These are phyloP conservation scores for Oleoguttula mirabilis DNA, from an alignment of 495 filamentous ascomycete species.

Conservation along the genomic window DNA sequence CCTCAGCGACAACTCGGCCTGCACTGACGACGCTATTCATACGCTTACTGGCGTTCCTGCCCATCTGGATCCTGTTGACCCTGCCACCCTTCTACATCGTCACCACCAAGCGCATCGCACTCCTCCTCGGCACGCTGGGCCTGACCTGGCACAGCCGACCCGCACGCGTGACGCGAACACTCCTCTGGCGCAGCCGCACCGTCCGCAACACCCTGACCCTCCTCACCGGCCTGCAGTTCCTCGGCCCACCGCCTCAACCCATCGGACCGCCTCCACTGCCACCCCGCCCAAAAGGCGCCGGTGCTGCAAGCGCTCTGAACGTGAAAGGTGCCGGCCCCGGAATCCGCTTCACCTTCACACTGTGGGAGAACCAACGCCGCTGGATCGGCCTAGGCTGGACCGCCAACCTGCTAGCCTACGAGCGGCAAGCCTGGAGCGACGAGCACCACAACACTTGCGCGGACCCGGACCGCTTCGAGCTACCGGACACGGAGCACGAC, in stretches of 20 bases:
- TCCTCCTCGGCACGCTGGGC: conserved; percentile 65
- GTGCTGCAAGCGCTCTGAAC: conserved; percentile 2
- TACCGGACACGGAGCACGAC: conserved; percentile 75
- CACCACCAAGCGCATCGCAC: conserved; percentile 70
- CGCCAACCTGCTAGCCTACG: conserved; percentile 73
- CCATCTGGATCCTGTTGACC: conserved; percentile 72
- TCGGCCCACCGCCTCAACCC: conserved; percentile 16
- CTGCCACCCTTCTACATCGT: conserved; percentile 74
- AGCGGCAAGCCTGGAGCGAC: conserved; percentile 86
- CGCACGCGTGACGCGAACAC: conserved; percentile 68
- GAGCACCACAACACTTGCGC: conserved; percentile 78
- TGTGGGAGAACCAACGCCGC: conserved; percentile 92
- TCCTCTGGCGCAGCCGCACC: conserved; percentile 76
- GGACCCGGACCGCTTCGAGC: conserved; percentile 65
- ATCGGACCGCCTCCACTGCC: not conserved
- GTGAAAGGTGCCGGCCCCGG: conserved; percentile 33
- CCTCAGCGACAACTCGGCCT: conserved; percentile 83
- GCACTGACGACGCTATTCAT: conserved; percentile 82
- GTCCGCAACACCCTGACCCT: conserved; percentile 54
- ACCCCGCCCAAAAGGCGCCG: conserved; percentile 1
- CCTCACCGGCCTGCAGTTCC: conserved; percentile 68
- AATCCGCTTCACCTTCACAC: conserved; percentile 86
- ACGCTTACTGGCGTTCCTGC: conserved; percentile 75
- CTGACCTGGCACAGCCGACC: conserved; percentile 87
- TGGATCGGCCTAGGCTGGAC: conserved; percentile 97